Evolutionary conservation across 768 basidiomycete genomes (phyloP), one percentile per base, ranked within the genome.

Genomic region (Polyporus arcularius): DNA sequence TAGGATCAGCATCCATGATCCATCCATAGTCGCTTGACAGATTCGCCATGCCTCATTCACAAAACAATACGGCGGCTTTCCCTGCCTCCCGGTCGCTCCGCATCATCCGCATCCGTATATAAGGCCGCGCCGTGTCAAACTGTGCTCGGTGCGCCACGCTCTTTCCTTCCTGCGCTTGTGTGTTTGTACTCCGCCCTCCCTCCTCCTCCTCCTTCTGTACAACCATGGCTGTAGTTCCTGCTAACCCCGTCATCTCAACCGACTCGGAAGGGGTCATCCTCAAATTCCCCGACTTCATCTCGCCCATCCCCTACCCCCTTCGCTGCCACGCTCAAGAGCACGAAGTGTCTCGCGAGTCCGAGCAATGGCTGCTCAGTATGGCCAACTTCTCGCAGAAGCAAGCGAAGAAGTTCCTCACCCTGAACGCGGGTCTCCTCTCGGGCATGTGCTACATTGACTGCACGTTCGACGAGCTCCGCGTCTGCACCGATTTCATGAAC

Each of bases 401-500:
- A 46, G 62, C 56, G n/a, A 59, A 53, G 18, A 61, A 60, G 39
- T 79, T 89, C 54, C 77, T 79, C 65, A 85, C 83, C 31, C 77
- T 88, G 56, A 83, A 87, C 62, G 85, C 85, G 12, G 86, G 87
- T 46, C 84, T 86, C 63, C 82, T 90, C 63, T 83, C 86, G 38
- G 86, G 85, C 2, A 81, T 77, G 68, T 87, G 85, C 70, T 90
- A 89, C 70, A 79, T 83, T 58, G 80, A 80, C 28, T 75, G 82
- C 21, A 74, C 82, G n/a, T 70, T 77, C 45, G 80, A 83, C 62
- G 82, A 84, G 51, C 80, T 90, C 40, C 83, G 85, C 32, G 81
- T 87, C 61, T 80, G 86, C 62, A 82, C 83, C 3, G 88, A 90
- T 72, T 89, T 87, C 66, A 82, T 90, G 84, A 75, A 73, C 64